Conservation (phyloP, 768 basidiomycete genomes). For the Suillus variegatus region DNA sequence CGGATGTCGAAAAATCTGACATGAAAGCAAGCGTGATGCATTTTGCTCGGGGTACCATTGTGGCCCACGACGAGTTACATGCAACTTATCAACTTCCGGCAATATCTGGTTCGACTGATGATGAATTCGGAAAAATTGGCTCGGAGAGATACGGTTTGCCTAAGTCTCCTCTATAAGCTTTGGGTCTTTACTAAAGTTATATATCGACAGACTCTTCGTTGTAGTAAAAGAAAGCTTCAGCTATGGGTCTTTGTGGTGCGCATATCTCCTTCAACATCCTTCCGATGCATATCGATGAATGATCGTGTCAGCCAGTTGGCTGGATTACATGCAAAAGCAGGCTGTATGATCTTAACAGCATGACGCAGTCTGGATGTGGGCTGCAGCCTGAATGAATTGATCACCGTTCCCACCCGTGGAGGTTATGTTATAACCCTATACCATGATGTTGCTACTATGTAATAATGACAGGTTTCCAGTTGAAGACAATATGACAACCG, state of each 20-base stretch:
- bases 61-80: not conserved
- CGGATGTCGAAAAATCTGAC: not conserved
- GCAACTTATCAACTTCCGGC: not conserved
- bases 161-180: not conserved
- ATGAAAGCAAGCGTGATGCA: conserved; percentile 4
- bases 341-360: not conserved
- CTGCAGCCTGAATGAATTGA: not conserved
- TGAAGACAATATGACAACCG: not conserved
- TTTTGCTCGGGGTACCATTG: conserved; percentile 8
- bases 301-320: not conserved
- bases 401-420: not conserved
- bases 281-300: not conserved
- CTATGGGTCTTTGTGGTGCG: not conserved
- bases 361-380: not conserved
- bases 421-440: not conserved
- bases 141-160: conserved; percentile 5
- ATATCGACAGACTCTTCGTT: not conserved
- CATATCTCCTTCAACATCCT: not conserved
- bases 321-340: not conserved
- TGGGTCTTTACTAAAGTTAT: not conserved
- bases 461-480: not conserved
- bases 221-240: not conserved
- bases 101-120: not conserved
- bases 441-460: not conserved
- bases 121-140: not conserved